These are phyloP conservation scores for Claviceps capensis DNA, from an alignment of 2,329 filamentous ascomycete genomes.

Conservation along the genomic window DNA sequence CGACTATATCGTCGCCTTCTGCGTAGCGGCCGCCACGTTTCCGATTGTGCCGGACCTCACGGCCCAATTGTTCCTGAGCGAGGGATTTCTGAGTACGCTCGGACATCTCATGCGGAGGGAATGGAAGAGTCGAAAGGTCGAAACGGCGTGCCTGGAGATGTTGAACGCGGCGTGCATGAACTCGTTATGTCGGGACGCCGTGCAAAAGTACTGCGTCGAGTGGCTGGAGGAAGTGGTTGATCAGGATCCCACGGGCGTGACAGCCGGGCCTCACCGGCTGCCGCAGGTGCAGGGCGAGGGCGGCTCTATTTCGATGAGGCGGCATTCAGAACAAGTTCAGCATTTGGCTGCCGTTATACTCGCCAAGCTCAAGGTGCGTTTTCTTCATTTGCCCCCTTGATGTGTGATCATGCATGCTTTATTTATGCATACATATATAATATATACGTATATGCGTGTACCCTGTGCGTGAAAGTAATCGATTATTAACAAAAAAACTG, in stretches of 20 bases:
- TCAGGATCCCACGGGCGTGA: constrained; percentile 47
- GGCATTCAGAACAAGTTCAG: constrained; percentile 48
- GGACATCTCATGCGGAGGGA: constrained; percentile 64
- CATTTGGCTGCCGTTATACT: constrained; percentile 61
- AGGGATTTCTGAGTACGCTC: constrained; percentile 70
- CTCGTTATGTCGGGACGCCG: constrained; percentile 64
- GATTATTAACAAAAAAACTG: constrained; percentile 30
- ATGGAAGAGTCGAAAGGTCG: constrained; percentile 74
- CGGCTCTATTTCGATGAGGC: constrained; percentile 45
- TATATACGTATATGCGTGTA: neutral
- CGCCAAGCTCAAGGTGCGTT: constrained; percentile 50
- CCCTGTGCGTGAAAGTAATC: neutral
- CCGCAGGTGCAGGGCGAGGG: constrained; percentile 44
- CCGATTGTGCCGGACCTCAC: constrained; percentile 68
- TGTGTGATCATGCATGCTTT: neutral
- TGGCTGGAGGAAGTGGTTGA: constrained; percentile 80
- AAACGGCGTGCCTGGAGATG: constrained; percentile 76
- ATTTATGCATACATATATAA: too few relatives aligned
- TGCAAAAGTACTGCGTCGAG: constrained; percentile 69
- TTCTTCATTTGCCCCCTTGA: neutral
- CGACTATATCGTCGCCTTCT: constrained; percentile 83
- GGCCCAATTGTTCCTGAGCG: constrained; percentile 68
- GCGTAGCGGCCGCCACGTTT: constrained; percentile 78
- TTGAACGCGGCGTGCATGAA: constrained; percentile 88
- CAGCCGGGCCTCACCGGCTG: constrained; percentile 35